Evolutionary conservation across 495 filamentous ascomycete species (phyloP), one percentile per base, ranked within the genome.

Genomic region (Podospora sp.): DNA sequence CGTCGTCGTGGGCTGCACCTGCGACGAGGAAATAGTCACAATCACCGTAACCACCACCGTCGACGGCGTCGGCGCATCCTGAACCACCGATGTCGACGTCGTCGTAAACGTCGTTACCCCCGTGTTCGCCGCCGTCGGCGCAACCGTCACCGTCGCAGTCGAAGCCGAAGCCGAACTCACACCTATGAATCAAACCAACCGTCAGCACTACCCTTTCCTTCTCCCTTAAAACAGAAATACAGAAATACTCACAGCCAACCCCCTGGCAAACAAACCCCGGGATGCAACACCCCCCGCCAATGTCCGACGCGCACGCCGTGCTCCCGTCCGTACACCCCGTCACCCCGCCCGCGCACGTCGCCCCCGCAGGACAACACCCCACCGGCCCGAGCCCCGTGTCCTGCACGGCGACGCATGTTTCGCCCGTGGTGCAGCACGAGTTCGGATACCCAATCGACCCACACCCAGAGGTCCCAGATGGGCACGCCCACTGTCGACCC

Each of bases 211-310:
- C 29, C 4, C 29, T 33, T 33, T n/a, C 33, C 33, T 12, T 12
- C 33, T 36, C 33, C 33, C 33, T 36, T 36, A 36, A 36, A 36
- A 5, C 33, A 61, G 50, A 25, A 12, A 66, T n/a, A 20, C 62
- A 18, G 27, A 61, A 29, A 57, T 61, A 85, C 87, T 86, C 73
- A 92, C 94, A 98, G 21, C 94, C 95, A 40, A 90, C 83, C 26
- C 85, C 84, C n/a, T 88, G 84, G 75, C 94, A 98, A 1, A 84
- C 83, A 73, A 89, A 97, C 0, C 90, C 91, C 0, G 90, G 83
- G 56, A 96, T 89, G 75, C 94, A 98, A 71, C 94, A 98, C 0
- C 94, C 94, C 0, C 93, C 93, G 4, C 93, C 94, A 18, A 89
- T 69, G 33, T 82, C 84, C 20, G 83, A 80, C 1, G 88, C 81